Conservation (phyloP, 2,329 filamentous ascomycete genomes). For the Pezicula neosporulosa region DNA sequence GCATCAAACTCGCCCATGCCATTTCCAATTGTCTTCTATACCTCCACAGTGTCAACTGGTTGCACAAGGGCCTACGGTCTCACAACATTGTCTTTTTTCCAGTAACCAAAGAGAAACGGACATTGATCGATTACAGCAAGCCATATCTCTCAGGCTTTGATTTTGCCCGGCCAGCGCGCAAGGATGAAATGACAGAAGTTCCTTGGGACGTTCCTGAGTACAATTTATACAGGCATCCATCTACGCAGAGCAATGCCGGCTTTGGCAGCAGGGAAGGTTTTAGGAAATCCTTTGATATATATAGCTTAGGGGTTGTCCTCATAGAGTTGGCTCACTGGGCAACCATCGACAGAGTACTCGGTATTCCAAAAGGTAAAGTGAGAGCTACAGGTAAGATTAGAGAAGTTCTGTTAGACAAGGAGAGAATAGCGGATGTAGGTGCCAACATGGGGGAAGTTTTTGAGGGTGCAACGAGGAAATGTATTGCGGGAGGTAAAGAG, state of each 20-base stretch:
- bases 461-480: constrained; percentile 33
- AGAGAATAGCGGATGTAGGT: constrained; percentile 31
- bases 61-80: constrained; percentile 54
- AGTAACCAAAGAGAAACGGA: constrained; percentile 5
- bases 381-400: constrained; percentile 35
- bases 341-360: constrained; percentile 40
- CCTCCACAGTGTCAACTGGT: constrained; percentile 52
- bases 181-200: constrained; percentile 47
- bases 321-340: constrained; percentile 52
- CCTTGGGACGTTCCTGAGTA: constrained; percentile 40
- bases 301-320: constrained; percentile 48
- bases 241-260: constrained; percentile 1
- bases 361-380: constrained; percentile 35
- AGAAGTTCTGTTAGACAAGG: constrained; percentile 27
- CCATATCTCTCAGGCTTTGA: constrained; percentile 52
- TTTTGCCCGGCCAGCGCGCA: constrained; percentile 46
- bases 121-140: constrained; percentile 32
- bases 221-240: constrained; percentile 37
- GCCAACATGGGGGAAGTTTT: constrained; percentile 37
- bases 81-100: constrained; percentile 51
- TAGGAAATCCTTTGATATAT: constrained; percentile 49
- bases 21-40: constrained; percentile 51
- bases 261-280: constrained; percentile 29
- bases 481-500: constrained; percentile 31
- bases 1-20: constrained; percentile 47